These are phyloP conservation scores for Alisma plantagoaquatica DNA, from an alignment of 106 monocot species.

Conservation along the genomic window DNA sequence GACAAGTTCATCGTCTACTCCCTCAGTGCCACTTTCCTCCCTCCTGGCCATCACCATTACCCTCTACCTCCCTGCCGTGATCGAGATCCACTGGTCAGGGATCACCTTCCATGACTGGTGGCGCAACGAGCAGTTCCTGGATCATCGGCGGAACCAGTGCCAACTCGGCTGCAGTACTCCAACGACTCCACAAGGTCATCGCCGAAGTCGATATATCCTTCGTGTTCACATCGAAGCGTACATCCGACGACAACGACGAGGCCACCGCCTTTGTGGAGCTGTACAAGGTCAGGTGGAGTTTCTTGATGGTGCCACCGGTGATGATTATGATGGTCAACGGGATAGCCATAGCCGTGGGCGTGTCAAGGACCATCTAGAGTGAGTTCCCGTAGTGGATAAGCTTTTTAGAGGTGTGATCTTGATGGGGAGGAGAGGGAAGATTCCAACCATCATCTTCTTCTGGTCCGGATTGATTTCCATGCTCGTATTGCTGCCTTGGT, in stretches of 20 bases:
- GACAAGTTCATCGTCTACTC: too few species aligned
- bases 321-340: conserved; percentile 96
- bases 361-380: conserved; percentile 73
- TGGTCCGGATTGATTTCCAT: conserved; percentile 87
- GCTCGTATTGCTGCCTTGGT: conserved; percentile 69
- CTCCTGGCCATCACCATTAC: too few species aligned
- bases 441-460: conserved; percentile 85
- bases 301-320: conserved; percentile 88
- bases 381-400: conserved; percentile 79
- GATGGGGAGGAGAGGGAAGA: conserved; percentile 82
- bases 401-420: conserved; percentile 85
- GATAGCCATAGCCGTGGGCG: conserved; percentile 70
- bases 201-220: conserved; percentile 93
- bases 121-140: conserved; percentile 99
- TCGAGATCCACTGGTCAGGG: conserved; percentile 91
- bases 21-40: too few species aligned
- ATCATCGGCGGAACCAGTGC: conserved; percentile 92
- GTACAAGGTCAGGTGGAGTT: conserved; percentile 81
- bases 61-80: too few species aligned
- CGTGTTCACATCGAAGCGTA: conserved; percentile 73
- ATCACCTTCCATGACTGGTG: conserved; percentile 97
- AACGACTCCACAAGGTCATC: conserved; percentile 80
- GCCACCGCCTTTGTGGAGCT: conserved; percentile 62
- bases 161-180: conserved; percentile 82
- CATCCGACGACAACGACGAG: conserved; percentile 39